Percentiles rank a stretch among this genome's conserved stretches.
Evolutionary conservation across 768 basidiomycete species (phyloP).

Genomic region (Panus rudis): DNA sequence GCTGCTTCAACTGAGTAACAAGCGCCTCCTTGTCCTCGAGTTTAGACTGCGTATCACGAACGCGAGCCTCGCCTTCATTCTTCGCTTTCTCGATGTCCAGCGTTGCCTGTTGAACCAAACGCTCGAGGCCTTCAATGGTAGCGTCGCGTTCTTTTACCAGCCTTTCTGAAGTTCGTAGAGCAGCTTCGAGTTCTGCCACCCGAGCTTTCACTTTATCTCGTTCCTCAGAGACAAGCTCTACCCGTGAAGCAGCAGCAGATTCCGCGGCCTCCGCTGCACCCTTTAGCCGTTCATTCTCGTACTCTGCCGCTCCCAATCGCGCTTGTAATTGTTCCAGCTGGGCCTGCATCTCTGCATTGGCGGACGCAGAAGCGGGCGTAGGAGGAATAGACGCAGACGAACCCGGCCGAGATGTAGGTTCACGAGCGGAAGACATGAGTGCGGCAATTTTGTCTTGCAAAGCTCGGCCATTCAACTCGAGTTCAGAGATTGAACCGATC

Average conservation of each 20-base stretch:
- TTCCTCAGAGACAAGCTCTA: constrained; percentile 33
- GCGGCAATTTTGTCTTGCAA: constrained; percentile 45
- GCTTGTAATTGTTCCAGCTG: constrained; percentile 36
- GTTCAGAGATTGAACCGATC: constrained; percentile 23
- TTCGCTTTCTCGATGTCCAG: constrained; percentile 41
- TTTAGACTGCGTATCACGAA: constrained; percentile 37
- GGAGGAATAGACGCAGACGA: constrained; percentile 30
- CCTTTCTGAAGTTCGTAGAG: constrained; percentile 35
- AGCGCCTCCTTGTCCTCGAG: constrained; percentile 38
- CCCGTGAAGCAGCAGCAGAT: constrained; percentile 6
- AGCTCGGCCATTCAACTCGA: constrained; percentile 32
- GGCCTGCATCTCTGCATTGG: constrained; percentile 27
- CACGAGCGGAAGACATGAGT: constrained; percentile 32
- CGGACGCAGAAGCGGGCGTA: constrained; percentile 23
- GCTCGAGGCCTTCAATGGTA: constrained; percentile 42
- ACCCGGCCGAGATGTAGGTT: constrained; percentile 4
- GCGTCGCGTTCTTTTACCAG: constrained; percentile 37
- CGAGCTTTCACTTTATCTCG: constrained; percentile 35
- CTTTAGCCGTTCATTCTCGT: constrained; percentile 61
- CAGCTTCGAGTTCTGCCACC: constrained; percentile 36
- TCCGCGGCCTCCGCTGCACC: constrained; percentile 13
- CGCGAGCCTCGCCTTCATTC: constrained; percentile 35
- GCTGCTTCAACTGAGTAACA: constrained; percentile 43
- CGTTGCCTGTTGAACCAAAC: constrained; percentile 28
- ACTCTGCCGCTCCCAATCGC: constrained; percentile 56